phyloP scores from a whole-genome alignment of 2,329 filamentous ascomycete species.

The Arthrobotrys pseudoclavata region DNA sequence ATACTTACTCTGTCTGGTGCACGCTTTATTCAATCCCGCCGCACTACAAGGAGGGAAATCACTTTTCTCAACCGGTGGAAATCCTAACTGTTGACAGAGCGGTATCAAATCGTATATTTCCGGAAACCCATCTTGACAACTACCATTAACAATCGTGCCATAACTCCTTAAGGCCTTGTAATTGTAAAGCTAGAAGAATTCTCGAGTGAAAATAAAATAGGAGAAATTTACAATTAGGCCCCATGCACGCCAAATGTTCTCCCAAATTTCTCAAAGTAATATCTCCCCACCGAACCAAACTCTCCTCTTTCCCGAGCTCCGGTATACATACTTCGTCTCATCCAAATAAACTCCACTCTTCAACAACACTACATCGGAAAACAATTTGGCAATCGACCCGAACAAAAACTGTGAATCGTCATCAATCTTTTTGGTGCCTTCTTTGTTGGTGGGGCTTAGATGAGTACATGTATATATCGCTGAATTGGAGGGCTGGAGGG shows the following conservation, averaged over 20 bases:
- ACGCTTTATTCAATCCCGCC: conserved; percentile 65
- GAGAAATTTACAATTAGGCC: conserved; percentile 65
- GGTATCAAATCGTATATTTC: conserved; percentile 37
- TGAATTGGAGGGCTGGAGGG: conserved; percentile 64
- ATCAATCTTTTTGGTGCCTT: conserved; percentile 65
- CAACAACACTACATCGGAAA: conserved; percentile 66
- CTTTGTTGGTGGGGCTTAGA: conserved; percentile 64
- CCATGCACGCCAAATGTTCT: conserved; percentile 66
- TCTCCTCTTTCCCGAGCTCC: conserved; percentile 62
- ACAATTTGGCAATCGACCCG: conserved; percentile 67
- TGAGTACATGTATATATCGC: conserved; percentile 68
- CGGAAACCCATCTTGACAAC: conserved; percentile 35
- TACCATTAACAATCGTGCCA: background rate
- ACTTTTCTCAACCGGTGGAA: conserved; percentile 65
- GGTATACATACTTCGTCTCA: conserved; percentile 66
- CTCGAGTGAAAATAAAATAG: background rate
- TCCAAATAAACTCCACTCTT: conserved; percentile 66
- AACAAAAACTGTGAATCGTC: conserved; percentile 67
- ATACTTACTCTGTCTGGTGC: conserved; percentile 64
- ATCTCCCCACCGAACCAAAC: conserved; percentile 65
- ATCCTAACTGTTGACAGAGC: conserved; percentile 65
- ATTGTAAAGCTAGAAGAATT: background rate
- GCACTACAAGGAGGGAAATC: conserved; percentile 67
- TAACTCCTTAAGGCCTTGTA: background rate
- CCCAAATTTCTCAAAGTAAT: conserved; percentile 66